Evolutionary conservation across 306 rosid genomes (phyloP).

Genomic region (Prunus padus): DNA sequence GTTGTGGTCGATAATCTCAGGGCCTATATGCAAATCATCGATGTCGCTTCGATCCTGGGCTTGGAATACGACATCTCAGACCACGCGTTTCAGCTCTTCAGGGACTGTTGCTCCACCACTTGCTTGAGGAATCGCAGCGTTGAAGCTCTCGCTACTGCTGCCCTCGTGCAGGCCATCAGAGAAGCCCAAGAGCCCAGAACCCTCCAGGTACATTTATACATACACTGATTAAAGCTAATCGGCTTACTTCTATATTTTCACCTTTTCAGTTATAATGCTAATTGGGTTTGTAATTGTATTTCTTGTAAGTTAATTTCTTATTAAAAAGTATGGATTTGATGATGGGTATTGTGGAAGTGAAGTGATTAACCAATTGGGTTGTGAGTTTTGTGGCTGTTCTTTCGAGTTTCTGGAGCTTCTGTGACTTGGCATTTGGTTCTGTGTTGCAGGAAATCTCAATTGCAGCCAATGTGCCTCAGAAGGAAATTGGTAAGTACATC

Average conservation of each 20-base stretch:
- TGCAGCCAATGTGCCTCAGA: conserved; percentile 92
- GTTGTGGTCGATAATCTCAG: conserved; percentile 85
- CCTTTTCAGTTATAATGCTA: no score
- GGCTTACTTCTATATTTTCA: not conserved
- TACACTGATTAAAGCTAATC: not conserved
- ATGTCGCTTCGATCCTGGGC: conserved; percentile 82
- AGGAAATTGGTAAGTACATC: conserved; percentile 95
- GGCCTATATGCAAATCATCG: conserved; percentile 97
- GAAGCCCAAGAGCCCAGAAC: conserved; percentile 97
- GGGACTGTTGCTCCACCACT: conserved; percentile 97
- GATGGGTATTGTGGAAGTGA: not conserved
- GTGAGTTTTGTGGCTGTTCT: not conserved
- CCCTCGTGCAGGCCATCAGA: conserved; percentile 92
- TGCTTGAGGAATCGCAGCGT: conserved; percentile 94
- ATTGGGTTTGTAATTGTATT: not conserved
- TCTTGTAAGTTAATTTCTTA: not conserved
- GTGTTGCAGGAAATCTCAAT: conserved; percentile 81
- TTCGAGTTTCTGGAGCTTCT: not conserved
- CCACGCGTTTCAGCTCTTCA: conserved; percentile 84
- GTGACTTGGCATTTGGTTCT: conserved; percentile 28
- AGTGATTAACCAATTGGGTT: no score
- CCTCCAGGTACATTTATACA: conserved; percentile 53
- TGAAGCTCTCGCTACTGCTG: conserved; percentile 98
- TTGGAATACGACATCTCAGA: conserved; percentile 82
- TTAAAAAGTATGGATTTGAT: not conserved